Evolutionary conservation across 768 basidiomycete genomes (phyloP).

Genomic region (Plicaturopsis crispa): DNA sequence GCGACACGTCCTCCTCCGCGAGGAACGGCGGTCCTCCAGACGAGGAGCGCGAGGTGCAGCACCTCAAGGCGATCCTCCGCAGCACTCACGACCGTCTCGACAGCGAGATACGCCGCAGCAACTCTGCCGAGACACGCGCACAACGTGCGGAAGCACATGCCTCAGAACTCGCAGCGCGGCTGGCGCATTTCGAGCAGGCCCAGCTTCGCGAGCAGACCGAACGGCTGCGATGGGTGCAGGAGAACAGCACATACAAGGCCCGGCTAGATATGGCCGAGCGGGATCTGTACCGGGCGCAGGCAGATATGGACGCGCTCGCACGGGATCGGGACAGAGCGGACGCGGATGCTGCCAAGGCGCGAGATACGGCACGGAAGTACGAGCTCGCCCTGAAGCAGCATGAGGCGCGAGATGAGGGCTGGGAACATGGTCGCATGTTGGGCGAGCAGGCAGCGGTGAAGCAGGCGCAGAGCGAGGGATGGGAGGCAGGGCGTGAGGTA

Average conservation of each 20-base stretch:
- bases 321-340: slow-evolving; percentile 32
- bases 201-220: slow-evolving; percentile 25
- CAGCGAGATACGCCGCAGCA: slow-evolving; percentile 47
- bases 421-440: slow-evolving; percentile 32
- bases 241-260: slow-evolving; percentile 37
- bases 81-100: slow-evolving; percentile 47
- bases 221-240: slow-evolving; percentile 20
- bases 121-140: slow-evolving; percentile 41
- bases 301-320: slow-evolving; percentile 24
- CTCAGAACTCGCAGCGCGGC: slow-evolving; percentile 29
- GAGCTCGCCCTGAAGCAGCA: slow-evolving; percentile 35
- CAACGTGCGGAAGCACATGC: slow-evolving; percentile 42
- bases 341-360: slow-evolving; percentile 31
- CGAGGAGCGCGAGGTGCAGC: slow-evolving; percentile 50
- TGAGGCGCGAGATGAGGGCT: slow-evolving; percentile 33
- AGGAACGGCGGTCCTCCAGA: slow-evolving; percentile 38
- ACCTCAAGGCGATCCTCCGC: slow-evolving; percentile 45
- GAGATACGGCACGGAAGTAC: slow-evolving; percentile 34
- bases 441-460: slow-evolving; percentile 38
- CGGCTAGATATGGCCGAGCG: slow-evolving; percentile 32
- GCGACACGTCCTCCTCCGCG: slow-evolving; percentile 28
- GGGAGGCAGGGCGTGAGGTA: slow-evolving; percentile 24
- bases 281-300: slow-evolving; percentile 24
- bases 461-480: slow-evolving; percentile 19
- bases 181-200: slow-evolving; percentile 32